These are phyloP conservation scores for Leishmania turanica DNA, from an alignment of 208 protist species.

Conservation along the genomic window DNA sequence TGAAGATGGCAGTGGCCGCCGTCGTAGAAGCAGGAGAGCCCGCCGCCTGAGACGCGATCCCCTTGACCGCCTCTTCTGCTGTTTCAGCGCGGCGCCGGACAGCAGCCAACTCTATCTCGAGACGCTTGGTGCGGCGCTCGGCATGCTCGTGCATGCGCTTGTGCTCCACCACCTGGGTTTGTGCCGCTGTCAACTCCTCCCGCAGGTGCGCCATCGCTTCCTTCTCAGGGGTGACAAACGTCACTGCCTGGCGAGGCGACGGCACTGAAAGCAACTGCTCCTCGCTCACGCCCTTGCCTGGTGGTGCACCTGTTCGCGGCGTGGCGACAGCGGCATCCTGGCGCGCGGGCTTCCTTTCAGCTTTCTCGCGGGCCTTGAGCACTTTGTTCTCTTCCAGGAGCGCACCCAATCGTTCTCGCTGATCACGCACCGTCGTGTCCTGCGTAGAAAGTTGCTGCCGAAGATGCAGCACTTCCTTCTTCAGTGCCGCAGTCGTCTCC, in stretches of 20 bases:
- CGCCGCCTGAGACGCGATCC: neutral
- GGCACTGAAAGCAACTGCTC: neutral
- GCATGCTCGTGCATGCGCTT: slow-evolving; percentile 23
- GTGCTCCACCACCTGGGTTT: slow-evolving; percentile 4
- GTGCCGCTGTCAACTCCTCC: slow-evolving; percentile 15
- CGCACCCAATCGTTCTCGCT: neutral
- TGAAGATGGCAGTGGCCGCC: neutral
- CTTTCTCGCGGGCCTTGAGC: neutral
- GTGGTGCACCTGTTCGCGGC: neutral
- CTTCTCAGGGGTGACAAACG: slow-evolving; percentile 3
- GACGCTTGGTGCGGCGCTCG: slow-evolving; percentile 13
- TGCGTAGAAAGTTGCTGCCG: neutral
- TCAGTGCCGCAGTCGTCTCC: neutral
- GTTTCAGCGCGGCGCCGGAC: neutral
- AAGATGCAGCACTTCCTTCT: neutral
- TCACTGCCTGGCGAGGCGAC: slow-evolving; percentile 13
- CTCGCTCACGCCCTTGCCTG: neutral
- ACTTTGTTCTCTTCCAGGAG: neutral
- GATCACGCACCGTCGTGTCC: neutral
- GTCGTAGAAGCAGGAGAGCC: neutral
- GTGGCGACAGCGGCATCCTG: neutral
- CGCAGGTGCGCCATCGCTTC: slow-evolving; percentile 13
- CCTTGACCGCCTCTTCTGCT: neutral
- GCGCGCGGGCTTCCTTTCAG: neutral
- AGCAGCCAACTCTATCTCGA: slow-evolving; percentile 19